These are phyloP conservation scores for Claviceps citrina DNA, from an alignment of 2,329 filamentous ascomycete species.

Conservation along the genomic window DNA sequence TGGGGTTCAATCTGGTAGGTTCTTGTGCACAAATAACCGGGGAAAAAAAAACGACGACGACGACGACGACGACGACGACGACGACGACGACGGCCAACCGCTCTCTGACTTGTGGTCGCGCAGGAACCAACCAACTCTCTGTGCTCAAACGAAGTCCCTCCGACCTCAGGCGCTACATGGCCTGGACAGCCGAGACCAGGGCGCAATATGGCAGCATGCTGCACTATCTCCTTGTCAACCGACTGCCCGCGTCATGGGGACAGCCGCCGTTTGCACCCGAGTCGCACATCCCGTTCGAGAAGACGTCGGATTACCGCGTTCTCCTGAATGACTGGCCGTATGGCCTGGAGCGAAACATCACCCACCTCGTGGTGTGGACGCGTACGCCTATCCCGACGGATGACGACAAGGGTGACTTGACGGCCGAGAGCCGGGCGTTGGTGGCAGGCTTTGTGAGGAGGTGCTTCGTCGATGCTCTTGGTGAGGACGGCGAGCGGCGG, in stretches of 20 bases:
- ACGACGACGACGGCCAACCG: no score
- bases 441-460: slow-evolving; percentile 56
- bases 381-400: slow-evolving; percentile 69
- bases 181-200: slow-evolving; percentile 57
- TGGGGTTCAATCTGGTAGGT: no score
- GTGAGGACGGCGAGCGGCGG: slow-evolving; percentile 29
- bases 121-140: slow-evolving; percentile 47
- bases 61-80: no score
- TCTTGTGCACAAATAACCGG: no score
- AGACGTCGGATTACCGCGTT: slow-evolving; percentile 48
- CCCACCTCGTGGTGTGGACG: slow-evolving; percentile 86
- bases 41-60: no score
- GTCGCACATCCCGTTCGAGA: slow-evolving; percentile 35
- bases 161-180: slow-evolving; percentile 63
- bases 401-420: slow-evolving; percentile 54
- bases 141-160: slow-evolving; percentile 67
- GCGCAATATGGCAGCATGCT: slow-evolving; percentile 65
- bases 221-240: slow-evolving; percentile 58
- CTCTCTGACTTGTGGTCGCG: neutral
- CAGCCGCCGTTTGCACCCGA: slow-evolving; percentile 37
- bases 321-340: slow-evolving; percentile 92
- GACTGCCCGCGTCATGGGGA: slow-evolving; percentile 54
- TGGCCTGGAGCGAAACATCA: slow-evolving; percentile 47
- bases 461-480: slow-evolving; percentile 49
- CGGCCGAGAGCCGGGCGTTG: slow-evolving; percentile 43